Percentiles rank a stretch among this genome's conserved stretches.
phyloP scores from a whole-genome alignment of 805 yeast species.

The Candida ulmi region DNA sequence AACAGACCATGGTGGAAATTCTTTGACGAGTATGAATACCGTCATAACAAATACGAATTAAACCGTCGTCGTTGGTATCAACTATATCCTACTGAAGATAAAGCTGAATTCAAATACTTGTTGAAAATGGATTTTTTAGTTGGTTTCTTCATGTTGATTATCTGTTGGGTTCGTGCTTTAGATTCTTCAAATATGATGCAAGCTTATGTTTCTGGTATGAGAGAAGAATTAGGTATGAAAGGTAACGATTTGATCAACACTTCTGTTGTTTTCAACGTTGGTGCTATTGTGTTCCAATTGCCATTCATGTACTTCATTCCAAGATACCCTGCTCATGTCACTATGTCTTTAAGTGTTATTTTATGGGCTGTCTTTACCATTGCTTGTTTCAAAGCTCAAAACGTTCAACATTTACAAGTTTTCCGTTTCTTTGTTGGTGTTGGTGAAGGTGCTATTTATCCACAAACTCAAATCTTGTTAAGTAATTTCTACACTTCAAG shows the following conservation, averaged over 20 bases:
- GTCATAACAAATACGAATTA: conserved; percentile 23
- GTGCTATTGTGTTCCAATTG: conserved; percentile 54
- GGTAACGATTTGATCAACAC: conserved; percentile 63
- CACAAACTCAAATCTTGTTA: conserved; percentile 56
- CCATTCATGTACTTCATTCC: conserved; percentile 61
- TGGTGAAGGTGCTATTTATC: conserved; percentile 60
- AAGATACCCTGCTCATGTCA: conserved; percentile 43
- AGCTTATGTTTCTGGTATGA: conserved; percentile 63
- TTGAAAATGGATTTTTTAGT: not conserved
- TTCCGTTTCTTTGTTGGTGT: conserved; percentile 60
- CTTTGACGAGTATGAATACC: conserved; percentile 58
- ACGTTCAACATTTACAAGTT: conserved; percentile 50
- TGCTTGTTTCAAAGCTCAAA: conserved; percentile 42
- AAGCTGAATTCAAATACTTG: not conserved
- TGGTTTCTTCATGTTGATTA: not conserved
- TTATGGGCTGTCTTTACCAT: conserved; percentile 66
- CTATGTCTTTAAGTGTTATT: conserved; percentile 48
- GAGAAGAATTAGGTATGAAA: conserved; percentile 48
- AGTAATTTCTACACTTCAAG: conserved; percentile 50
- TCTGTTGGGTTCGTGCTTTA: conserved; percentile 1
- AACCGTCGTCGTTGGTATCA: not conserved
- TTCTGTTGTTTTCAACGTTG: conserved; percentile 53
- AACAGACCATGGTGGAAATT: conserved; percentile 46
- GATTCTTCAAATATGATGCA: conserved; percentile 43
- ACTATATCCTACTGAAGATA: not conserved